phyloP scores from a whole-genome alignment of 2,329 filamentous ascomycete genomes.

The Paecilomyces formosus region DNA sequence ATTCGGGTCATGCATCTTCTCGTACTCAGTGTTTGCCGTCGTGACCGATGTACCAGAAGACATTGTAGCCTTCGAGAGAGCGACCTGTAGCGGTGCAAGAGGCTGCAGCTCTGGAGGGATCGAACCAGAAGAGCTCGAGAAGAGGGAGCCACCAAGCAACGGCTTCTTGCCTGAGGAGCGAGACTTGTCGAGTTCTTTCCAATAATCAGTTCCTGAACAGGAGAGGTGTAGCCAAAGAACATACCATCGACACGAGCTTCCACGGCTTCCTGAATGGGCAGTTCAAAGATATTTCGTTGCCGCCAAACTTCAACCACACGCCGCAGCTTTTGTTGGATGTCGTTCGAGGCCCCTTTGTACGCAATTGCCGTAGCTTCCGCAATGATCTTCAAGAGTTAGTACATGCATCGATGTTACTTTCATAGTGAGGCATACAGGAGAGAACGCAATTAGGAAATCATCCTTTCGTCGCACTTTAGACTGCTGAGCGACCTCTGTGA shows the following conservation, averaged over 20 bases:
- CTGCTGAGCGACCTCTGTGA: conserved; percentile 76
- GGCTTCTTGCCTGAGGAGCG: conserved; percentile 47
- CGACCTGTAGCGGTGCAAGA: conserved; percentile 66
- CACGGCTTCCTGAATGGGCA: conserved; percentile 68
- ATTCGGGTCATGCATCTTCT: conserved; percentile 69
- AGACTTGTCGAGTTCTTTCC: conserved; percentile 49
- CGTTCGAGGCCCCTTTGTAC: conserved; percentile 79
- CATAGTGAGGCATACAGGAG: conserved; percentile 48
- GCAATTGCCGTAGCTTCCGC: conserved; percentile 84
- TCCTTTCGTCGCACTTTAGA: conserved; percentile 87
- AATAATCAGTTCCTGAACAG: conserved; percentile 3
- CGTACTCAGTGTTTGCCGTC: conserved; percentile 72
- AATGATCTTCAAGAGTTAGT: conserved; percentile 51
- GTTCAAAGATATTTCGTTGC: conserved; percentile 75
- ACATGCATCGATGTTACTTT: not conserved
- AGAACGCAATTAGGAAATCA: conserved; percentile 87
- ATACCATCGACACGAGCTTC: conserved; percentile 73
- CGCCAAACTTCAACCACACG: conserved; percentile 94
- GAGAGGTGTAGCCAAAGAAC: conserved; percentile 9
- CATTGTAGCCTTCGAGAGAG: conserved; percentile 64
- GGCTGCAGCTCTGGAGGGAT: conserved; percentile 70
- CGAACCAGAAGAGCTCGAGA: conserved; percentile 49
- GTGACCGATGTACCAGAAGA: conserved; percentile 60
- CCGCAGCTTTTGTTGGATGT: conserved; percentile 80
- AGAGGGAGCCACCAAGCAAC: conserved; percentile 62